Evolutionary conservation across 345 rosid genomes (phyloP).

Genomic region (Moringa oleifera): DNA sequence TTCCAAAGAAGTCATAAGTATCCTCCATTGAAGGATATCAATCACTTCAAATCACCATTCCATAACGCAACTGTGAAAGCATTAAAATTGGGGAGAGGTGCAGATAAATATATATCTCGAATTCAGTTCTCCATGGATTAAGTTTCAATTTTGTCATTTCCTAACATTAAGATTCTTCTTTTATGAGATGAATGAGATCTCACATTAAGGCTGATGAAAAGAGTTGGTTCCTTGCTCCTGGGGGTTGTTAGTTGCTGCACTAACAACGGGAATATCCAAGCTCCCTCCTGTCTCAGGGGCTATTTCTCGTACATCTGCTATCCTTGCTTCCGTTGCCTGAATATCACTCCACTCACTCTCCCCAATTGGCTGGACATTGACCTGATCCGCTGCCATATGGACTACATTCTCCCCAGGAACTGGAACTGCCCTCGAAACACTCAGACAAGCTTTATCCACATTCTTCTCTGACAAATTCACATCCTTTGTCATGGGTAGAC

Average conservation of each 20-base stretch:
- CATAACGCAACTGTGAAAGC: no score
- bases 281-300: slow-evolving; percentile 61
- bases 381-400: slow-evolving; percentile 56
- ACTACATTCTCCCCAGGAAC: slow-evolving; percentile 52
- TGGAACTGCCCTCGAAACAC: slow-evolving; percentile 50
- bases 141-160: no score
- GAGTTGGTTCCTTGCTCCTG: slow-evolving; percentile 38
- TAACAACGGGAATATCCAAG: slow-evolving; percentile 70
- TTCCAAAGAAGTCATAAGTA: no score
- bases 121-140: no score
- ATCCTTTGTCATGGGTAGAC: slow-evolving; percentile 57
- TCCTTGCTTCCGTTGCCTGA: slow-evolving; percentile 78
- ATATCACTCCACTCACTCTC: slow-evolving; percentile 86
- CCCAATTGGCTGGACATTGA: slow-evolving; percentile 45
- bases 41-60: no score
- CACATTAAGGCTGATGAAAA: slow-evolving; percentile 54
- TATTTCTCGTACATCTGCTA: slow-evolving; percentile 77
- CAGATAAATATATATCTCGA: no score
- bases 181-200: no score
- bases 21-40: no score
- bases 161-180: no score
- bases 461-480: slow-evolving; percentile 65
- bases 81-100: no score
- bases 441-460: slow-evolving; percentile 84
- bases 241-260: slow-evolving; percentile 34